Percentiles rank a stretch among this genome's conserved stretches.
phyloP scores from a whole-genome alignment of 2,329 filamentous ascomycete species.

The Xylaria sp. region DNA sequence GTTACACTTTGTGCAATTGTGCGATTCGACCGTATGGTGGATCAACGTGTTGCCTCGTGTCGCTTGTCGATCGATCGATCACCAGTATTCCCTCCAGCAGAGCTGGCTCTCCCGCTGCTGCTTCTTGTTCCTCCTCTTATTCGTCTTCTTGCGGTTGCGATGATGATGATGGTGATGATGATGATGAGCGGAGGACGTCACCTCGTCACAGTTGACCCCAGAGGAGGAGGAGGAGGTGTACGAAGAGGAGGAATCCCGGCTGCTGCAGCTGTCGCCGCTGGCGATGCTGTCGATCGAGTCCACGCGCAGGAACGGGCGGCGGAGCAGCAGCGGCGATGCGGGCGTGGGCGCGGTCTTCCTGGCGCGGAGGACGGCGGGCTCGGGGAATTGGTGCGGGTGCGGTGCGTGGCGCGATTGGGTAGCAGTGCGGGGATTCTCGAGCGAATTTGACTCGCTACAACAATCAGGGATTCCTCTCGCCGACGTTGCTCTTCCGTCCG shows the following conservation, averaged over 20 bases:
- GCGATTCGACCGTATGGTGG: background rate
- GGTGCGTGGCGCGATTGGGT: slow-evolving; percentile 1
- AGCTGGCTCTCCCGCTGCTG: slow-evolving; percentile 18
- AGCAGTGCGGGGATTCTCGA: no score
- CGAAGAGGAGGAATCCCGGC: background rate
- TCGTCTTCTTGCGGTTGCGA: no score
- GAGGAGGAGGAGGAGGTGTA: no score
- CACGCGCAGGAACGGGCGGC: slow-evolving; percentile 10
- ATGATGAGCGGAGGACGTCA: background rate
- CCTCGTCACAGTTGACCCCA: slow-evolving; percentile 11
- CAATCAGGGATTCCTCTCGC: no score
- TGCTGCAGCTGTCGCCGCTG: slow-evolving; percentile 3
- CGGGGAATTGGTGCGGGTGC: slow-evolving; percentile 11
- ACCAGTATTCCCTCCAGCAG: slow-evolving; percentile 30
- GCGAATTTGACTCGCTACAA: no score
- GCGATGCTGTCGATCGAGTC: slow-evolving; percentile 19
- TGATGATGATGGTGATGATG: no score
- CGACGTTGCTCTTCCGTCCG: no score
- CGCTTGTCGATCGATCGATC: slow-evolving; percentile 3
- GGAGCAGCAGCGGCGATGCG: background rate
- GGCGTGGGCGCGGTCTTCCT: background rate
- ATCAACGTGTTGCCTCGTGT: background rate
- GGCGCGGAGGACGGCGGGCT: slow-evolving; percentile 1
- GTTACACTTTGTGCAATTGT: no score
- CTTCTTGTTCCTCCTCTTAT: no score